A percentile compares a stretch with the other conserved stretches of the same genome.
Evolutionary conservation across 305 asterid genomes (phyloP).

Genomic region (Fraxinus floribunda): DNA sequence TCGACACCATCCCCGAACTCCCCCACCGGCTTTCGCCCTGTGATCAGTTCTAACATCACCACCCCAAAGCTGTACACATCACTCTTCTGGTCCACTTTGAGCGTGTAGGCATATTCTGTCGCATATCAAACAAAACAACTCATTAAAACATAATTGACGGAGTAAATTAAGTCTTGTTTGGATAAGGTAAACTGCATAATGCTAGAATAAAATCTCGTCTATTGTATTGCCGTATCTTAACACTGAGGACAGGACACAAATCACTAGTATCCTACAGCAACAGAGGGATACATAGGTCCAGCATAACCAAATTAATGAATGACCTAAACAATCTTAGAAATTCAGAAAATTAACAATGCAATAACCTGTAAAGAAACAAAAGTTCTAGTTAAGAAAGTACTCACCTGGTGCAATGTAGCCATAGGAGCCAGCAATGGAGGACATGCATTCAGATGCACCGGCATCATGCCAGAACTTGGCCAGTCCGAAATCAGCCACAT

Average conservation of each 20-base stretch:
- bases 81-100: slow-evolving; percentile 76
- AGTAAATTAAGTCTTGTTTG: background rate
- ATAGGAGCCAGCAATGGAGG: slow-evolving; percentile 84
- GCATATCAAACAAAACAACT: background rate
- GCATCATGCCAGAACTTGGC: slow-evolving; percentile 77
- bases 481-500: slow-evolving; percentile 88
- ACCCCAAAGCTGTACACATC: slow-evolving; percentile 91
- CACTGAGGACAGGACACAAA: too few relatives aligned
- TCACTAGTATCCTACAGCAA: background rate
- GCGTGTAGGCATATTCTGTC: slow-evolving; percentile 84
- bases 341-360: background rate
- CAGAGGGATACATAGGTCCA: background rate
- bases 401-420: slow-evolving; percentile 95
- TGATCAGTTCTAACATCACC: slow-evolving; percentile 66
- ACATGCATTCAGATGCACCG: slow-evolving; percentile 79
- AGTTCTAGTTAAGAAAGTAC: background rate
- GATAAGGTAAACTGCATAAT: too few relatives aligned
- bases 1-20: slow-evolving; percentile 91
- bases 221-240: too few relatives aligned
- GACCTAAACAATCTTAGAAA: background rate
- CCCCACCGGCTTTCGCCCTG: slow-evolving; percentile 79
- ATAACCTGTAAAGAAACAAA: background rate
- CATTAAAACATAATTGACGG: background rate
- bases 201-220: background rate
- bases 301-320: background rate